A percentile compares a stretch with the other conserved stretches of the same genome.
phyloP scores from a whole-genome alignment of 2,329 filamentous ascomycete genomes.

The Shiraia sp. region DNA sequence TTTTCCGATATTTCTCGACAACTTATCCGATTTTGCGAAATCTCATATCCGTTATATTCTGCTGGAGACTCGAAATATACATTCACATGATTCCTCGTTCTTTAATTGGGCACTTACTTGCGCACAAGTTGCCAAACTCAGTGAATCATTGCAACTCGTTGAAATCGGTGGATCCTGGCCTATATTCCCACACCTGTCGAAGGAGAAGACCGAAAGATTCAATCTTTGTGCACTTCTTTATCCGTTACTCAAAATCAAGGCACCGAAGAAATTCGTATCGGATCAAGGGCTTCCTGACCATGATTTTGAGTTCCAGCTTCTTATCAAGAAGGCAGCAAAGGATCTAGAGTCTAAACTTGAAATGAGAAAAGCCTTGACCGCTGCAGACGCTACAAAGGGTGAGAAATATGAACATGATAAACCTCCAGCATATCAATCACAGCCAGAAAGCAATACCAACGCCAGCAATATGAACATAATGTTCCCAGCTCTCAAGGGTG shows the following conservation, averaged over 20 bases:
- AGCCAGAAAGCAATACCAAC: too few relatives aligned
- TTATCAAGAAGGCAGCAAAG: slow-evolving; percentile 7
- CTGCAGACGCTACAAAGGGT: slow-evolving; percentile 4
- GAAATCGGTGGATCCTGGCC: slow-evolving; percentile 14
- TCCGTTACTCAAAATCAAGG: slow-evolving; percentile 27
- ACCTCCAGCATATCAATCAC: not conserved
- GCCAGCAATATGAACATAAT: too few relatives aligned
- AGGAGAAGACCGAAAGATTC: not conserved
- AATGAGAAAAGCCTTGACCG: slow-evolving; percentile 8
- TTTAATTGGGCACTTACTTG: slow-evolving; percentile 33
- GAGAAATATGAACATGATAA: not conserved
- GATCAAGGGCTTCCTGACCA: not conserved
- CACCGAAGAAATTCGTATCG: slow-evolving; percentile 15
- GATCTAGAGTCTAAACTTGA: slow-evolving; percentile 7
- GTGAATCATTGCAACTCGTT: slow-evolving; percentile 11
- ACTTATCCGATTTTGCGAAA: slow-evolving; percentile 15
- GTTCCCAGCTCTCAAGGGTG: not conserved
- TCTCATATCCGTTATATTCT: slow-evolving; percentile 21
- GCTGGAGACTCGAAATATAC: slow-evolving; percentile 6
- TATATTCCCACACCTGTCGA: not conserved
- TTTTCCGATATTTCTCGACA: slow-evolving; percentile 23
- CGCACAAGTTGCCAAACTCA: slow-evolving; percentile 26
- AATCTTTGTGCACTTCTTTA: slow-evolving; percentile 9
- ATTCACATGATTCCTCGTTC: slow-evolving; percentile 3
- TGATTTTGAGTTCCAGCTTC: slow-evolving; percentile 5